Evolutionary conservation across 1,139 yeast species (phyloP).

Genomic region (Scheffersomyces titani): DNA sequence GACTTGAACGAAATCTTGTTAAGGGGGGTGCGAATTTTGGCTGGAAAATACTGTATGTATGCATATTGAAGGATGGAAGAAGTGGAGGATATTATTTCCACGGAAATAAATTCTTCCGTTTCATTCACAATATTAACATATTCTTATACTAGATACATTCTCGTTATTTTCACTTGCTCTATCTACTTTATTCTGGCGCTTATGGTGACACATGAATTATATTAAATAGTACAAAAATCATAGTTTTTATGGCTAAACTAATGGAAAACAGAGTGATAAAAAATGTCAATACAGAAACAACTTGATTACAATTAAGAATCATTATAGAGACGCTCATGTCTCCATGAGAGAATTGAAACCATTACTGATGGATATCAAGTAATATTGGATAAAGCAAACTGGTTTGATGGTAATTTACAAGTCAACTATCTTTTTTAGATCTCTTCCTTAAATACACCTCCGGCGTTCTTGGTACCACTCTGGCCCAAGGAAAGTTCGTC

Average conservation of each 20-base stretch:
- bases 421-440: constrained; percentile 19
- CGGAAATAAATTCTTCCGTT: not conserved
- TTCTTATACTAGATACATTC: not conserved
- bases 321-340: not conserved
- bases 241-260: not conserved
- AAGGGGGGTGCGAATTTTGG: no score
- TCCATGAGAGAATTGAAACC: not conserved
- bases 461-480: constrained; percentile 22
- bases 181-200: not conserved
- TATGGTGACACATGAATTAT: not conserved
- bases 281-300: not conserved
- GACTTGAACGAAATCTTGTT: no score
- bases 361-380: not conserved
- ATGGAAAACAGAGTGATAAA: not conserved
- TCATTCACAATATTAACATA: no score
- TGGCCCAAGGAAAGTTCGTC: constrained; percentile 34
- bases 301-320: not conserved
- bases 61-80: no score
- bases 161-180: not conserved
- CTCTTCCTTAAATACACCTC: constrained; percentile 49
- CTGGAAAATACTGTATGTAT: no score
- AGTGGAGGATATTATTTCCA: not conserved
- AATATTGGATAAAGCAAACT: not conserved
- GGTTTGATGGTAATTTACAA: not conserved
- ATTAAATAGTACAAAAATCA: constrained; percentile 1